These are phyloP conservation scores for Penicillium coprophilum DNA, from an alignment of 495 filamentous ascomycete species.

Conservation along the genomic window DNA sequence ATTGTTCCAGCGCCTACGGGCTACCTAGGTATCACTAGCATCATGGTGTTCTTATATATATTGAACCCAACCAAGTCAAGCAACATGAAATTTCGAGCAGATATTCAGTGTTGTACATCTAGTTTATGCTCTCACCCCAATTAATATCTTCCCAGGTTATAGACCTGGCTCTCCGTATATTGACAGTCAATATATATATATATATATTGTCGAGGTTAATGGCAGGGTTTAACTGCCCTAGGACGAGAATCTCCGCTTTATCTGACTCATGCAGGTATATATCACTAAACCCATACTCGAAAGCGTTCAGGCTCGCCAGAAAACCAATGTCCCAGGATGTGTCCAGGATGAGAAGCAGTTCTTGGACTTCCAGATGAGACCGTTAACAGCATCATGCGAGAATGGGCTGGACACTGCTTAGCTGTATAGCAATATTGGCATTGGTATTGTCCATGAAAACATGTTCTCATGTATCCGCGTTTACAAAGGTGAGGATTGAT, in stretches of 20 bases:
- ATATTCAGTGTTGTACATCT: neutral
- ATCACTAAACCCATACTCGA: neutral
- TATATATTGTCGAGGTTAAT: neutral
- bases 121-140: neutral
- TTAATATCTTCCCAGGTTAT: neutral
- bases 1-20: no score
- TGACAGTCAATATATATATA: neutral
- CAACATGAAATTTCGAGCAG: neutral
- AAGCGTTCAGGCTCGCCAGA: neutral
- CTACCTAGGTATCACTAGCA: no score
- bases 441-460: no score
- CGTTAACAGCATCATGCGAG: no score
- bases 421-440: no score
- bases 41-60: neutral
- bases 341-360: neutral
- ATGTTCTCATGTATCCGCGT: neutral
- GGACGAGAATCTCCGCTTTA: neutral
- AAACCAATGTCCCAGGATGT: neutral
- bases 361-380: neutral
- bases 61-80: neutral
- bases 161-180: neutral
- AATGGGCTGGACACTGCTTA: no score
- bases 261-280: neutral
- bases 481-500: no score
- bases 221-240: neutral